A percentile compares a stretch with the other conserved stretches of the same genome.
Conservation (phyloP, 768 basidiomycete genomes). For the Auriscalpium orientale region DNA sequence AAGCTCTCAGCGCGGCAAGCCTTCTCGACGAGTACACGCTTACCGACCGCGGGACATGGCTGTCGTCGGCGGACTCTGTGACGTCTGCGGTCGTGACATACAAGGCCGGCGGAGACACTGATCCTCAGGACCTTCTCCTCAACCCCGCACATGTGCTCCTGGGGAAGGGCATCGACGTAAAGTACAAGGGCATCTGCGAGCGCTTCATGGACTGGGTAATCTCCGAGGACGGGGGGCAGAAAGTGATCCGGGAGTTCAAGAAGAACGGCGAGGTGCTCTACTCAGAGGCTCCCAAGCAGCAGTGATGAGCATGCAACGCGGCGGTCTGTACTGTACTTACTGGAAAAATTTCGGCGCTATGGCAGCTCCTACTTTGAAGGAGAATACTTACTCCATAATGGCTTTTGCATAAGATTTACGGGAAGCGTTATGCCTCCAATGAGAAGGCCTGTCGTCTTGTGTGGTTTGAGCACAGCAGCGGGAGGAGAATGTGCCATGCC, state of each 20-base stretch:
- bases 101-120: constrained; percentile 33
- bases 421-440: no score
- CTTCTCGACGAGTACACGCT: constrained; percentile 45
- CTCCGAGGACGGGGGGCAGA: constrained; percentile 34
- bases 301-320: background rate
- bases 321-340: no score
- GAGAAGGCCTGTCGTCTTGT: no score
- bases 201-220: constrained; percentile 40
- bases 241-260: constrained; percentile 29
- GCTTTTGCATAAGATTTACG: no score
- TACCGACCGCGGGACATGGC: constrained; percentile 43
- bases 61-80: constrained; percentile 31
- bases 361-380: no score
- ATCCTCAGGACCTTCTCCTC: constrained; percentile 25
- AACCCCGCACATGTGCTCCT: constrained; percentile 42
- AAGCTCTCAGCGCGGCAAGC: constrained; percentile 41
- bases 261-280: constrained; percentile 28
- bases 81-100: constrained; percentile 29
- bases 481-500: no score
- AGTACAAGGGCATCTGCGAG: constrained; percentile 15
- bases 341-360: no score
- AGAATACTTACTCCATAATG: no score
- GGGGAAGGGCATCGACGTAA: constrained; percentile 18
- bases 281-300: constrained; percentile 3
- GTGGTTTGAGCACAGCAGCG: no score